A percentile compares a stretch with the other conserved stretches of the same genome.
These are phyloP conservation scores for Blumeriella jaapii DNA, from an alignment of 2,329 filamentous ascomycete species.

Conservation along the genomic window DNA sequence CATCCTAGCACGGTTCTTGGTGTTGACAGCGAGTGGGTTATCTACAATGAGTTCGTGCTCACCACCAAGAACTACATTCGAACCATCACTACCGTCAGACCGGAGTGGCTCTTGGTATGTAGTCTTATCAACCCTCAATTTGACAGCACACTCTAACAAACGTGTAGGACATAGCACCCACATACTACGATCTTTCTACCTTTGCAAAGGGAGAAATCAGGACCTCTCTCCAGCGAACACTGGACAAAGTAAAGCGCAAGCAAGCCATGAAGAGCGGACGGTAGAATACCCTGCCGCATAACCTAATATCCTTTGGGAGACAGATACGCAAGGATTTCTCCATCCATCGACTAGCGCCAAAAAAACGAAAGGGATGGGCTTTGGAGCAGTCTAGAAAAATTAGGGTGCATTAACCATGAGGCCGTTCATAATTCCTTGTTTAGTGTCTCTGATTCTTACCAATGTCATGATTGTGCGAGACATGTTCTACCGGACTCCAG, in stretches of 20 bases:
- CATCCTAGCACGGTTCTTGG: slow-evolving; percentile 87
- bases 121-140: background rate
- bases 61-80: slow-evolving; percentile 98
- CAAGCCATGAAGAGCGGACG: slow-evolving; percentile 24
- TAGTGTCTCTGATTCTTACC: no score
- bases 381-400: no score
- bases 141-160: no score
- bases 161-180: slow-evolving; percentile 88
- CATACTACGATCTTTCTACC: slow-evolving; percentile 75
- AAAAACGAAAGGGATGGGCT: no score
- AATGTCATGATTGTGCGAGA: no score
- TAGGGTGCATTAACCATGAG: no score
- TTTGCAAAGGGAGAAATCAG: slow-evolving; percentile 85
- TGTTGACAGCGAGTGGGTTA: slow-evolving; percentile 87
- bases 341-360: no score
- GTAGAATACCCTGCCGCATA: slow-evolving; percentile 2
- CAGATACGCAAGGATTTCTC: no score
- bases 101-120: slow-evolving; percentile 80
- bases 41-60: slow-evolving; percentile 97
- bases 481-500: no score
- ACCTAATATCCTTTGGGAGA: background rate
- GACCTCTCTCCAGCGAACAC: slow-evolving; percentile 45
- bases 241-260: slow-evolving; percentile 49
- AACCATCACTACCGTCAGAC: slow-evolving; percentile 80
- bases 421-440: no score